Evolutionary conservation across 768 basidiomycete genomes (phyloP).

Genomic region (Phaeotremella skinneri): DNA sequence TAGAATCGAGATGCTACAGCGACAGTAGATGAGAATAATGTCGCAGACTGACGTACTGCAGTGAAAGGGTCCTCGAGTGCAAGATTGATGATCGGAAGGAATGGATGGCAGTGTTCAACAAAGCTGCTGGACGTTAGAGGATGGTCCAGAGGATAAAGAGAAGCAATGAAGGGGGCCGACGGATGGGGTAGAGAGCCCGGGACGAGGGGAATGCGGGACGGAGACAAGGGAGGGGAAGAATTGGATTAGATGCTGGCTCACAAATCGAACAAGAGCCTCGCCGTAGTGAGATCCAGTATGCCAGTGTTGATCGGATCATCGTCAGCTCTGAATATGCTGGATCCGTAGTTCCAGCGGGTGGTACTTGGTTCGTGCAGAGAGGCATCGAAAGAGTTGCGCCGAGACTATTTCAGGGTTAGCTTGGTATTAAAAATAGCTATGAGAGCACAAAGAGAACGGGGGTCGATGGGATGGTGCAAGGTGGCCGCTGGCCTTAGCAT

Average conservation of each 20-base stretch:
- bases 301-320: constrained; percentile 38
- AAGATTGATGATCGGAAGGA: constrained; percentile 38
- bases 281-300: constrained; percentile 24
- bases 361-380: too few relatives aligned
- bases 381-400: too few relatives aligned
- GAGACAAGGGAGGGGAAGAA: not conserved
- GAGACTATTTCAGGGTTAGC: too few relatives aligned
- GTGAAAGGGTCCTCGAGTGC: constrained; percentile 31
- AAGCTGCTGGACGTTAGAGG: constrained; percentile 18
- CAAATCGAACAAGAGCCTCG: constrained; percentile 31
- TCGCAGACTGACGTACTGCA: constrained; percentile 28
- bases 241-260: constrained; percentile 15
- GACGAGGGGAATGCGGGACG: too few relatives aligned
- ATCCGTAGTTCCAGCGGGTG: too few relatives aligned
- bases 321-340: constrained; percentile 11
- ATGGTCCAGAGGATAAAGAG: not conserved
- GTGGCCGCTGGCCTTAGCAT: too few relatives aligned
- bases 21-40: constrained; percentile 30
- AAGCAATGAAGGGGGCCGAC: not conserved
- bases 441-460: too few relatives aligned
- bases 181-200: too few relatives aligned
- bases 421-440: too few relatives aligned
- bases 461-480: too few relatives aligned
- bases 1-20: constrained; percentile 39
- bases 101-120: constrained; percentile 38